Conservation (phyloP, 2,329 filamentous ascomycete species). For the Calonectria henricotiae region DNA sequence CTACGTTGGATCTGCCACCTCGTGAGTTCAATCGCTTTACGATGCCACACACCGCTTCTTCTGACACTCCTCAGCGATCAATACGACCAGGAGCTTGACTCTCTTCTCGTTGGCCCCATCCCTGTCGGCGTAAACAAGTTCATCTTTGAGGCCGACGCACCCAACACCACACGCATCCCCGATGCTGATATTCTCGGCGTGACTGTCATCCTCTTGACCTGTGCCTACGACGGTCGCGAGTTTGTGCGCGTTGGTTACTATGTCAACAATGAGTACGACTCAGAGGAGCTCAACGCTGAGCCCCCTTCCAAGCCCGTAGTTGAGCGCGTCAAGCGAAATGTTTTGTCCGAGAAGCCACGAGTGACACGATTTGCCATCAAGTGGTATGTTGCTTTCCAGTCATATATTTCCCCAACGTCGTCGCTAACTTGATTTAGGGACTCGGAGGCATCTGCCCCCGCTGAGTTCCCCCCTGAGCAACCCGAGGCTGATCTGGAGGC, state of each 20-base stretch:
- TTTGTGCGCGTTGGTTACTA: constrained; percentile 99
- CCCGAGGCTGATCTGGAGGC: constrained; percentile 91
- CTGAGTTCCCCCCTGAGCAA: constrained; percentile 97
- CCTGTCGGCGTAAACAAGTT: constrained; percentile 99
- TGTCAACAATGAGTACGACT: constrained; percentile 99
- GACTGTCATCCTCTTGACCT: constrained; percentile 96
- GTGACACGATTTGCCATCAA: constrained; percentile 99
- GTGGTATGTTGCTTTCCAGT: constrained; percentile 75
- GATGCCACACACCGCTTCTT: constrained; percentile 42
- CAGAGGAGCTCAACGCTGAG: constrained; percentile 89
- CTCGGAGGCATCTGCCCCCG: constrained; percentile 95
- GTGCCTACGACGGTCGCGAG: constrained; percentile 95
- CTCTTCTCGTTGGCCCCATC: constrained; percentile 96
- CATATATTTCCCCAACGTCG: background rate
- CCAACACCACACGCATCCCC: constrained; percentile 91
- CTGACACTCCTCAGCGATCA: constrained; percentile 77
- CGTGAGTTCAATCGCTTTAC: constrained; percentile 72
- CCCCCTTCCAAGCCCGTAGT: constrained; percentile 93
- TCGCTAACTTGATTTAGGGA: constrained; percentile 75
- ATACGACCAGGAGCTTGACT: constrained; percentile 98
- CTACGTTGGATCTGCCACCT: constrained; percentile 98
- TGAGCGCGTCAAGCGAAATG: constrained; percentile 92
- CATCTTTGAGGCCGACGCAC: constrained; percentile 94
- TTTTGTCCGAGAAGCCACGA: constrained; percentile 96
- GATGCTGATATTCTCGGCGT: constrained; percentile 96